Conservation (phyloP, 345 rosid genomes). For the Adansonia digitata region DNA sequence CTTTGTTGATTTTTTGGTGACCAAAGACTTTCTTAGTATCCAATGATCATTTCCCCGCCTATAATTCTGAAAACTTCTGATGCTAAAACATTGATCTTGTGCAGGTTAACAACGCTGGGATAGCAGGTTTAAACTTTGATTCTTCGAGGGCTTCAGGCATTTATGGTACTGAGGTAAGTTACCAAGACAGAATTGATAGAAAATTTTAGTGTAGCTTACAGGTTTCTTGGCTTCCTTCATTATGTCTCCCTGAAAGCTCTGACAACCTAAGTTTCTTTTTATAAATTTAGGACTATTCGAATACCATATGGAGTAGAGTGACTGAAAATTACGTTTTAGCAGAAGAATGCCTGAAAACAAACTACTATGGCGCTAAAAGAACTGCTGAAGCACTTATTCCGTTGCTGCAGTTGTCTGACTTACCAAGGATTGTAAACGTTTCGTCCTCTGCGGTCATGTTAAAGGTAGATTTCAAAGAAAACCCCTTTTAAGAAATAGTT, state of each 20-base stretch:
- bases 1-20: too few relatives aligned
- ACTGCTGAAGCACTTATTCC: slow-evolving; percentile 44
- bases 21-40: too few relatives aligned
- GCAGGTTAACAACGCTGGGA: slow-evolving; percentile 53
- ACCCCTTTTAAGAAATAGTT: background rate
- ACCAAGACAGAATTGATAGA: background rate
- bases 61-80: too few relatives aligned
- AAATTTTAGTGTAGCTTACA: too few relatives aligned
- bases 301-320: slow-evolving; percentile 22
- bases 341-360: slow-evolving; percentile 34
- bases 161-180: slow-evolving; percentile 20
- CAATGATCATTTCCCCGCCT: too few relatives aligned
- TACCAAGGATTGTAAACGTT: slow-evolving; percentile 46
- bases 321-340: slow-evolving; percentile 31
- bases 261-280: background rate
- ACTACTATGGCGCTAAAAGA: slow-evolving; percentile 45
- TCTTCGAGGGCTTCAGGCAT: slow-evolving; percentile 19
- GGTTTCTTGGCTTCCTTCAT: background rate
- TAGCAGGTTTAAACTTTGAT: slow-evolving; percentile 27
- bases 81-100: background rate
- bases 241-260: background rate
- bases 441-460: slow-evolving; percentile 39
- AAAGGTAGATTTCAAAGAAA: slow-evolving; percentile 21
- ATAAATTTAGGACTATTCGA: slow-evolving; percentile 11
- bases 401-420: slow-evolving; percentile 42